A percentile compares a stretch with the other conserved stretches of the same genome.
Conservation (phyloP, 345 rosid species). For the Murraya paniculata region DNA sequence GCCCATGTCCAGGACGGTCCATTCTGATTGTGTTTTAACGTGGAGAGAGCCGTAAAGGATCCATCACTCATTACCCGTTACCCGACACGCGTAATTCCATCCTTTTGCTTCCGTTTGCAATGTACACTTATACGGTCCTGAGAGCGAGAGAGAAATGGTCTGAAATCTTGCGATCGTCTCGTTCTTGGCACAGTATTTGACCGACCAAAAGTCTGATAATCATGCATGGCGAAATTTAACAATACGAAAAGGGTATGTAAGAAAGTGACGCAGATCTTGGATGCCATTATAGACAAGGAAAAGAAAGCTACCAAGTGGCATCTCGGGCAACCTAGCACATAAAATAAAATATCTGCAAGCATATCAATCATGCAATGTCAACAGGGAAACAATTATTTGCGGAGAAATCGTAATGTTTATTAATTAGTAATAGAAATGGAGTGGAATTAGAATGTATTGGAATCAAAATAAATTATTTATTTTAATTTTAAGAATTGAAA, state of each 20-base stretch:
- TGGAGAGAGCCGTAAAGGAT: not conserved
- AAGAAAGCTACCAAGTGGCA: not conserved
- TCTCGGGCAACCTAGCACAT: not conserved
- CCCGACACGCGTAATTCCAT: not conserved
- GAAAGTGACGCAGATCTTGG: not conserved
- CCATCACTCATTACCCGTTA: not conserved
- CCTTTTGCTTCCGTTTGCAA: not conserved
- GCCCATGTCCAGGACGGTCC: not conserved
- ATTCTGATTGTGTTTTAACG: not conserved
- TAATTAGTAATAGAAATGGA: no score
- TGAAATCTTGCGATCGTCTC: not conserved
- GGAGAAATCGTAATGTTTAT: no score
- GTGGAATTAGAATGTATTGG: fast-evolving
- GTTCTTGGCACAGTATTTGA: not conserved
- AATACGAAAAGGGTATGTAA: not conserved
- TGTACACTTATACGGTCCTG: not conserved
- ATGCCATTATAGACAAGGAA: not conserved
- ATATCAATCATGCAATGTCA: not conserved
- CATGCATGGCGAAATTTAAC: not conserved
- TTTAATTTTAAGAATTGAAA: no score
- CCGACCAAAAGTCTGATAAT: not conserved
- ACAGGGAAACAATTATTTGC: not conserved
- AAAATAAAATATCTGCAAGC: not conserved
- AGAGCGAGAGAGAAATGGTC: not conserved
- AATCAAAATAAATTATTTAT: no score